Conservation (phyloP, 2,329 filamentous ascomycete species). For the Penicillium sp. region DNA sequence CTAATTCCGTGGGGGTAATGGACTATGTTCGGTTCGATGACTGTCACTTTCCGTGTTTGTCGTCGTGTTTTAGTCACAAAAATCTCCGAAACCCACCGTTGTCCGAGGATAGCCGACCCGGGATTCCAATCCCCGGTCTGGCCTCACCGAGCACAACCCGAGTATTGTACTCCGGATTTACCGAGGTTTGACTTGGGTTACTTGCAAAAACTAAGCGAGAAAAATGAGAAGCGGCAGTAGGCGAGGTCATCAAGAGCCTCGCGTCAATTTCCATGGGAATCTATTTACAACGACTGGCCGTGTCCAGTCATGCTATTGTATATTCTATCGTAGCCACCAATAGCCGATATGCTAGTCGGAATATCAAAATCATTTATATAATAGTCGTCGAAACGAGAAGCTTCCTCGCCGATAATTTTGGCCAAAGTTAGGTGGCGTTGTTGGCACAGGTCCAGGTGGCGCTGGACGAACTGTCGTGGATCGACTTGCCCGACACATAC, state of each 20-base stretch:
- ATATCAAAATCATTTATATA: conserved; percentile 2
- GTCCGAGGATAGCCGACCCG: background rate
- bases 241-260: background rate
- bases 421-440: conserved; percentile 25
- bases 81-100: background rate
- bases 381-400: background rate
- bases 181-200: too few relatives aligned
- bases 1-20: background rate
- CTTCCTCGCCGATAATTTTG: background rate
- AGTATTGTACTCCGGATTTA: background rate
- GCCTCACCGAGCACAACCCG: background rate
- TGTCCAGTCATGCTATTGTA: conserved; percentile 7
- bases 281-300: conserved; percentile 15
- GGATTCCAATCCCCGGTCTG: background rate
- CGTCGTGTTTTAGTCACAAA: background rate
- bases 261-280: background rate
- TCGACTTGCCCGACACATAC: conserved; percentile 41
- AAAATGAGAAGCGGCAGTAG: background rate
- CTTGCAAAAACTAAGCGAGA: background rate
- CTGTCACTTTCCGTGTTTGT: background rate
- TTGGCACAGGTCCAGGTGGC: conserved; percentile 42
- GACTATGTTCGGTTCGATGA: background rate
- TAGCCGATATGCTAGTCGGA: background rate
- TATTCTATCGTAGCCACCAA: conserved; percentile 2
- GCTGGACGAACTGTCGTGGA: conserved; percentile 32